phyloP scores from a whole-genome alignment of 2,329 filamentous ascomycete genomes.

The Penicillium fuscoglaucum region DNA sequence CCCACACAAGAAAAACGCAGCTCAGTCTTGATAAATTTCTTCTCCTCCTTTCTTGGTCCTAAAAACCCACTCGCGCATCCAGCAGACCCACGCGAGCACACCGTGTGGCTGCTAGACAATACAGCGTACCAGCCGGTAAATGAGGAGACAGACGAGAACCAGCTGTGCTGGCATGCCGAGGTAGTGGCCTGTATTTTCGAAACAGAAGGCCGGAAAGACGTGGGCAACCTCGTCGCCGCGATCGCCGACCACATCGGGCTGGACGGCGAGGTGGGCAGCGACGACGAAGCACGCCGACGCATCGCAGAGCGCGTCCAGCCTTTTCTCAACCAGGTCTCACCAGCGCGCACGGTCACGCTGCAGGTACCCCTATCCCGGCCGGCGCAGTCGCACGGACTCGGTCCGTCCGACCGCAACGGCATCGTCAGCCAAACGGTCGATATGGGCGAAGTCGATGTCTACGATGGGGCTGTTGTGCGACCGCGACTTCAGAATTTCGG shows the following conservation, averaged over 20 bases:
- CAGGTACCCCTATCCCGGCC: slow-evolving; percentile 55
- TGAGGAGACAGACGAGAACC: slow-evolving; percentile 24
- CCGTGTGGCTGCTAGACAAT: slow-evolving; percentile 88
- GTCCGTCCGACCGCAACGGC: slow-evolving; percentile 70
- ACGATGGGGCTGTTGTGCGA: slow-evolving; percentile 52
- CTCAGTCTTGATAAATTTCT: slow-evolving; percentile 23
- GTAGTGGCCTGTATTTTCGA: slow-evolving; percentile 82
- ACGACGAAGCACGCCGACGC: slow-evolving; percentile 60
- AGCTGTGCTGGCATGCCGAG: slow-evolving; percentile 70
- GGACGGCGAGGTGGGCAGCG: slow-evolving; percentile 53
- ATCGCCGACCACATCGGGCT: slow-evolving; percentile 70
- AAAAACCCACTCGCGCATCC: slow-evolving; percentile 60
- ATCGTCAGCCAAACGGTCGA: slow-evolving; percentile 65
- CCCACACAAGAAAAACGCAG: slow-evolving; percentile 15
- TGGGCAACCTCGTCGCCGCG: slow-evolving; percentile 68
- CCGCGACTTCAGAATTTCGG: slow-evolving; percentile 31
- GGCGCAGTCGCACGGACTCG: slow-evolving; percentile 55
- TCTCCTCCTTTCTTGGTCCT: slow-evolving; percentile 38
- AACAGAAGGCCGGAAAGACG: slow-evolving; percentile 64
- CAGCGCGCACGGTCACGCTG: slow-evolving; percentile 67
- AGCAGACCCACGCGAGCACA: slow-evolving; percentile 64
- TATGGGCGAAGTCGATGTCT: slow-evolving; percentile 48
- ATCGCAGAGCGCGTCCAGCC: slow-evolving; percentile 60
- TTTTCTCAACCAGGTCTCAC: slow-evolving; percentile 74
- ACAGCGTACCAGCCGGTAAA: slow-evolving; percentile 66